Base-by-base conservation (phyloP, 2,329 filamentous ascomycete species). In the Claviceps quebecensis region DNA sequence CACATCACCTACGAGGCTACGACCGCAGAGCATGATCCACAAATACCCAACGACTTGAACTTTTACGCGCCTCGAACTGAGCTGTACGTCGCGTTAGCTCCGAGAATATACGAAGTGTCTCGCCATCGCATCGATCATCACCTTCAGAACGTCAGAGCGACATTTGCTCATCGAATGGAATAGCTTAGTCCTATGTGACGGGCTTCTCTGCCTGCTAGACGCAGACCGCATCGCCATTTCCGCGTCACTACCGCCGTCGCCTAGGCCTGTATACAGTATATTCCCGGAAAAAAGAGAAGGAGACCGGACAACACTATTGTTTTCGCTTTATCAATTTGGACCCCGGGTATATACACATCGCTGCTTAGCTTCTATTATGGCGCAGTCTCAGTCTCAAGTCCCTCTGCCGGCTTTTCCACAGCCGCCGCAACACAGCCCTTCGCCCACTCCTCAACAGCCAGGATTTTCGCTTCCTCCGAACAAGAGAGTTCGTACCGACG, bases 401-500 rank as follows among this genome's bases (percentile, higher is more conserved):
- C 69, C 75, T 49, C 72, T 75, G 52, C 73, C 75, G 57, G 69
- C 73, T 50, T 86, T 79, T 66, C 83, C 81, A 55, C 80, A 80
- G 57, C 75, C 77, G 57, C 74, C 77, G 34, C 81, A 78, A 52
- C 75, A 75, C 47, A 74, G 76, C 38, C 75, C 81, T 23, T 83
- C 83, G 23, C 81, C 83, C 45, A 76, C 72, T 48, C 70, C 75
- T 22, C 72, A 75, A 36, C 75, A 77, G 56, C 69, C 74, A 16
- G 69, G 67, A 49, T 84, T 67, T 59, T 62, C 66, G 54, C 77
- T 83, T 47, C 85, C 85, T 47, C 82, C 86, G 16, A 79, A 77
- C 53, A 91, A 93, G 70, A 78, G 86, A 60, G 59, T 63, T 29
- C 61, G 65, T 54, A 64, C 83, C 77, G 64, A 83, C 49, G 82